Evolutionary conservation across 164 flowering plant genomes (phyloP), one percentile per base, ranked within the genome.

Genomic region (Pachysandra terminalis): DNA sequence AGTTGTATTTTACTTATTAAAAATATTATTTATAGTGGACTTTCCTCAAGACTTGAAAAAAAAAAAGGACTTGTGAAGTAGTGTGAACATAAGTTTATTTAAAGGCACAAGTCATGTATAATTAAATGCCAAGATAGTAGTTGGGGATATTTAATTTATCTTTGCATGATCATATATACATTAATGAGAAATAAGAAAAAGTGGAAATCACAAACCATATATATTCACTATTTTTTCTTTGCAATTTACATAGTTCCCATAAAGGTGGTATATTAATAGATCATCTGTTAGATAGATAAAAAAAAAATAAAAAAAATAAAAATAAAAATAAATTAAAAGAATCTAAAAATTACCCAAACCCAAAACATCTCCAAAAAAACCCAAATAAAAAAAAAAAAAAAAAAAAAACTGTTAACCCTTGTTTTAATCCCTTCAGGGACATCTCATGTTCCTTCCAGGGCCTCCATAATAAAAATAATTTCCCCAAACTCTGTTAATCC

Each of bases 391-490:
- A 74, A 64, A 0, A 19, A 67, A 58, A 57, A 16, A 55, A 56
- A 65, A 59, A 49, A 41, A 65, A 37, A 16, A 57, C 17, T 35
- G 21, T 48, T 7, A 14, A 56, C 64, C 40, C 70, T 66, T 64
- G 70, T 69, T 64, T 37, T 69, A 16, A 19, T 57, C 68, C 68
- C 51, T 59, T 81, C 79, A 90, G 49, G 89, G 90, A 80, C 98
- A 93, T 74, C 80, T 87, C 7, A 77, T 70, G 73, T 83, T 93
- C 57, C 85, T 84, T 49, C 98, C 98, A 61, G 98, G 98, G 28
- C 98, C 98, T 59, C 98, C 98, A 84, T 90, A 93, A 66, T 93
- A 93, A 70, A 93, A 86, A 66, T 84, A 93, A 74, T 78, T 81
- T 8, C 97, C 98, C 98, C 98, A 93, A 49, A 77, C 93, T 73